Conservation (phyloP, 2,329 filamentous ascomycete genomes). For the Xylariomycetidae sp. region DNA sequence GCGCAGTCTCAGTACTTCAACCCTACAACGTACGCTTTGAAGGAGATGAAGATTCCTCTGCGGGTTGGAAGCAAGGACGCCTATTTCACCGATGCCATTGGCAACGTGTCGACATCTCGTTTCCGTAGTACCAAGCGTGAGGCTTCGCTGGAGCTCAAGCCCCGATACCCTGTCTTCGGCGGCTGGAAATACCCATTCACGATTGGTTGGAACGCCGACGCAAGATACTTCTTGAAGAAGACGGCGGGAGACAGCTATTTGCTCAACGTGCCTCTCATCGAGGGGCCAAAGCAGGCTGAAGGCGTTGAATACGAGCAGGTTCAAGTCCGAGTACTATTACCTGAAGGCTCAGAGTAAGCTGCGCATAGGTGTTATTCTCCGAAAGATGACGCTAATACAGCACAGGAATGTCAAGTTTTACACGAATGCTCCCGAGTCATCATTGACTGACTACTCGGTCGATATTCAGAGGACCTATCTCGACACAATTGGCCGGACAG, state of each 20-base stretch:
- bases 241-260: conserved; percentile 67
- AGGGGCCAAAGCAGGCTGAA: conserved; percentile 82
- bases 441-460: conserved; percentile 54
- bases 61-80: conserved; percentile 75
- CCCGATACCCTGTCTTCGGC: conserved; percentile 92
- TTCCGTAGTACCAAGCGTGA: conserved; percentile 76
- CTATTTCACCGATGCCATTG: conserved; percentile 95
- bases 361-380: conserved; percentile 7
- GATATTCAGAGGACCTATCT: conserved; percentile 83
- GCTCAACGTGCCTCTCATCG: conserved; percentile 86
- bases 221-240: conserved; percentile 70
- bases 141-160: conserved; percentile 83
- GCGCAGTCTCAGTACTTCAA: conserved; percentile 70
- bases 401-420: conserved; percentile 73
- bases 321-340: conserved; percentile 76
- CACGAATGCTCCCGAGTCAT: conserved; percentile 63
- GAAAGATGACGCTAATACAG: conserved; percentile 39
- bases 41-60: conserved; percentile 76
- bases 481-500: conserved; percentile 85
- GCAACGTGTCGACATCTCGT: conserved; percentile 90
- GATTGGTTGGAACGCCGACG: conserved; percentile 89
- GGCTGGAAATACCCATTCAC: conserved; percentile 98
- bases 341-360: conserved; percentile 81
- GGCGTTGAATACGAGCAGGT: conserved; percentile 82
- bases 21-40: conserved; percentile 72